Evolutionary conservation across 305 asterid genomes (phyloP), one percentile per base, ranked within the genome.

Genomic region (Andrographis paniculata): DNA sequence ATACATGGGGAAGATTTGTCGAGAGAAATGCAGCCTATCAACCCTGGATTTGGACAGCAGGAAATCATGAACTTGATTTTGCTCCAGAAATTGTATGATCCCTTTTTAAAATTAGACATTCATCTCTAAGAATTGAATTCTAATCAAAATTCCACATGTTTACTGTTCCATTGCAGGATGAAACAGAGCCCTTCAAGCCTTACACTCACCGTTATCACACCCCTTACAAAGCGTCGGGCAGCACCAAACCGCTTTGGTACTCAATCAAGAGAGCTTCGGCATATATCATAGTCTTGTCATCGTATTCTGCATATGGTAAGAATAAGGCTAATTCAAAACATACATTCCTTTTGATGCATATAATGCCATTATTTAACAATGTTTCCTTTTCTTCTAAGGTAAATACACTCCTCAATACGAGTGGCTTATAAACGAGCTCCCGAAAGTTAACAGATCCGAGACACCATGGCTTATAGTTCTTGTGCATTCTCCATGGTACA

Each of bases 391-490:
- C 13, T 33, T 33, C 50, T 11, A 38, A 87, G 95, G 97, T n/a
- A 81, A 63, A 58, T 88, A 84, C 67, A 88, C 97, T 53, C 97
- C 95, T 47, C 97, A 88, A 52, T 71, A 63, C 45, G 0, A 19
- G 43, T 88, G 97, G 97, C 80, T 88, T 2, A 63, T 62, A 47
- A 45, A 43, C 8, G 97, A 88, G 84, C 65, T 88, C 8, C 78
- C 80, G 9, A 81, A 79, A 60, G 97, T 88, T 2, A 82, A 88
- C 67, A 55, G 95, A 48, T 71, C 80, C 0, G 93, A 79, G 68
- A 88, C 95, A 19, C 95, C 97, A 0, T 88, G 97, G 97, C 56
- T 84, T 61, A 77, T 84, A 50, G 94, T 88, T 50, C 79, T 84
- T 11, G 36, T 79, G 80, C 97, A 88, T 62, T 69, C 93, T 0